Conservation (phyloP, 2,329 filamentous ascomycete genomes). For the Aspergillus vadensis region DNA sequence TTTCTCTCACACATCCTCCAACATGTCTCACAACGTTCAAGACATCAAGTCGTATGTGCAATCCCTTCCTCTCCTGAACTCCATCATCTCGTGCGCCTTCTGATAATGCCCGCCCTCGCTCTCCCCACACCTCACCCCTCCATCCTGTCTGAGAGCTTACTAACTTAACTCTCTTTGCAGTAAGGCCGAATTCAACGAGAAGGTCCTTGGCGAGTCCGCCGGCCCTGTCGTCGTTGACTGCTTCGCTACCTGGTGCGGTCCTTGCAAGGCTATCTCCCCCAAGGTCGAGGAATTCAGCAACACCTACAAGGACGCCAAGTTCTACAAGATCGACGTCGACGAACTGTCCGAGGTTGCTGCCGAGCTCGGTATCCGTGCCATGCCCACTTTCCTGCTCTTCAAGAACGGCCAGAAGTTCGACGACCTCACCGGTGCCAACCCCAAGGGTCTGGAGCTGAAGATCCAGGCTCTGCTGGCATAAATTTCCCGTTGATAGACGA, state of each 20-base stretch:
- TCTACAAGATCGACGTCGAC: constrained; percentile 92
- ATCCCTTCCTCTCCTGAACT: neutral
- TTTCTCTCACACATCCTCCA: constrained; percentile 33
- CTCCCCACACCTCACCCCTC: too few relatives aligned
- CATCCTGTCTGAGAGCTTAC: neutral
- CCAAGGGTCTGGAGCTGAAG: constrained; percentile 60
- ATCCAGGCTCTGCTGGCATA: constrained; percentile 29
- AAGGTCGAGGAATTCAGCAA: constrained; percentile 66
- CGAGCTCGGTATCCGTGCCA: constrained; percentile 79
- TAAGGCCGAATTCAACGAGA: constrained; percentile 60
- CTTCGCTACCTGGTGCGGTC: constrained; percentile 89
- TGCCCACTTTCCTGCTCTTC: constrained; percentile 90
- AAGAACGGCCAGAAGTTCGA: constrained; percentile 72
- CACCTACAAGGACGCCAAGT: constrained; percentile 64
- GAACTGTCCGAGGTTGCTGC: constrained; percentile 72
- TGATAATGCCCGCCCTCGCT: neutral
- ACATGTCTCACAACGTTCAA: constrained; percentile 32
- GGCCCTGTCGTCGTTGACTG: constrained; percentile 76
- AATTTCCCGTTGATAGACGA: constrained; percentile 6
- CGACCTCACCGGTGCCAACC: constrained; percentile 80
- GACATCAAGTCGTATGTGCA: constrained; percentile 30
- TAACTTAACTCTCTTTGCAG: constrained; percentile 40
- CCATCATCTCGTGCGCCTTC: neutral
- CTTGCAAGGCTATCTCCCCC: constrained; percentile 89
- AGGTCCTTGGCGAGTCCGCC: constrained; percentile 48